Percentiles rank a stretch among this genome's conserved stretches.
These are phyloP conservation scores for Colletotrichum echinochloae DNA, from an alignment of 2,329 filamentous ascomycete genomes.

Conservation along the genomic window DNA sequence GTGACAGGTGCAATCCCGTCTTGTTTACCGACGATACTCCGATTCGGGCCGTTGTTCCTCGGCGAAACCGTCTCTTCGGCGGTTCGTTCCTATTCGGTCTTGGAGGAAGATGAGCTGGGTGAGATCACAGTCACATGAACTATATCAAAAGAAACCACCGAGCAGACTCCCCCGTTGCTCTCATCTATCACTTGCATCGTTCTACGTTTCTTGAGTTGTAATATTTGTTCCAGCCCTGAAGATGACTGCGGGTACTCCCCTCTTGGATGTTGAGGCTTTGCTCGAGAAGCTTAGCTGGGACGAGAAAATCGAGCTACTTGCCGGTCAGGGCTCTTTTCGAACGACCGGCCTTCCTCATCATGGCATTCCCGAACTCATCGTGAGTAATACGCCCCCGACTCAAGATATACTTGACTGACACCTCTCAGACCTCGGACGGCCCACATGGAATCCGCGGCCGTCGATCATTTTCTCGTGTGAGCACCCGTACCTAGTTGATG, in stretches of 20 bases:
- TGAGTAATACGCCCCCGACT: neutral
- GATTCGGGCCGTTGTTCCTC: conserved; percentile 20
- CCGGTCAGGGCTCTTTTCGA: conserved; percentile 37
- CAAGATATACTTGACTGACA: neutral
- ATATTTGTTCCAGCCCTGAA: neutral
- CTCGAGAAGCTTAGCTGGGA: conserved; percentile 39
- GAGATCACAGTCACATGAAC: neutral
- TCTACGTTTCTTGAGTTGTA: neutral
- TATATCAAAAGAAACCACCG: neutral
- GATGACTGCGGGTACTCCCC: neutral
- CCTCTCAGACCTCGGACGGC: conserved; percentile 24
- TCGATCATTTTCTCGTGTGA: conserved; percentile 27
- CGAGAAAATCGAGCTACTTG: conserved; percentile 41
- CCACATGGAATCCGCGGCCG: conserved; percentile 38
- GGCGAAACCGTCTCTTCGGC: conserved; percentile 22
- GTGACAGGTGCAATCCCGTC: conserved; percentile 22
- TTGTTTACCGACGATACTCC: conserved; percentile 37
- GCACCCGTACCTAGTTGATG: neutral
- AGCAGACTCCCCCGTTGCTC: neutral
- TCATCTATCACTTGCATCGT: neutral
- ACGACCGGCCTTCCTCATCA: conserved; percentile 39
- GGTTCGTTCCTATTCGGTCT: neutral
- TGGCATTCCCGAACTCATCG: conserved; percentile 31
- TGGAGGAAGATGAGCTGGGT: neutral
- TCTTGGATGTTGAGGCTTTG: conserved; percentile 36